phyloP scores from a whole-genome alignment of 441 rosid genomes.

The Aleurites moluccanus region DNA sequence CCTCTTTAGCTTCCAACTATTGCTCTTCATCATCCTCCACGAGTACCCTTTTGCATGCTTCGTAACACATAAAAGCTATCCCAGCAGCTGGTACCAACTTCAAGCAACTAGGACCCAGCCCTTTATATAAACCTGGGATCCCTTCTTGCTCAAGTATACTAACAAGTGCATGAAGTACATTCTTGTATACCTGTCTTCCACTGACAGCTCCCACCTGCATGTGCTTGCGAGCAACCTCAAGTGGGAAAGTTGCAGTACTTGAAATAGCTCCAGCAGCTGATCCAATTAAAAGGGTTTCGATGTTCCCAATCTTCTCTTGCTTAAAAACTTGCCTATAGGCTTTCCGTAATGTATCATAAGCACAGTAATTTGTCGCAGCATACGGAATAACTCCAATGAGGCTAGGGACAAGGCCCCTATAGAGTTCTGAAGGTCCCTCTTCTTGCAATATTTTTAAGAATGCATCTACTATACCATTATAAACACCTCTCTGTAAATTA shows the following conservation, averaged over 20 bases:
- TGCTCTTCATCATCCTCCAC: slow-evolving; percentile 60
- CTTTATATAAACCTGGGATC: slow-evolving; percentile 75
- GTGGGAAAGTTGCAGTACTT: slow-evolving; percentile 92
- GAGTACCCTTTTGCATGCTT: slow-evolving; percentile 85
- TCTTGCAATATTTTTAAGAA: slow-evolving; percentile 70
- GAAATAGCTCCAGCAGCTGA: slow-evolving; percentile 94
- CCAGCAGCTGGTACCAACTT: slow-evolving; percentile 99
- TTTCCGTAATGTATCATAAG: slow-evolving; percentile 81
- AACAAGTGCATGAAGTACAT: slow-evolving; percentile 78
- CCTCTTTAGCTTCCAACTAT: slow-evolving; percentile 10
- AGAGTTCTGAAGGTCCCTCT: slow-evolving; percentile 86
- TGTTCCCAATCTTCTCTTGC: slow-evolving; percentile 83
- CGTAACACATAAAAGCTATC: slow-evolving; percentile 98
- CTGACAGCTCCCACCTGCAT: slow-evolving; percentile 96
- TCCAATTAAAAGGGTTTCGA: slow-evolving; percentile 90
- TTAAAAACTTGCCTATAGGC: slow-evolving; percentile 59
- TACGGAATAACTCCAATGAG: slow-evolving; percentile 96
- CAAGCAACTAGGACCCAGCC: slow-evolving; percentile 96
- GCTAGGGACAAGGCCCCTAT: slow-evolving; percentile 92
- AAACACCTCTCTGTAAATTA: slow-evolving; percentile 70
- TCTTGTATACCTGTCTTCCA: slow-evolving; percentile 84
- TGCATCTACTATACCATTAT: slow-evolving; percentile 72
- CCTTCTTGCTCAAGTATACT: slow-evolving; percentile 85
- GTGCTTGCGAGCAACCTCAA: slow-evolving; percentile 96
- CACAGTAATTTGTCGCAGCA: slow-evolving; percentile 93